Percentiles rank a stretch among this genome's conserved stretches.
Conservation (phyloP, 139 green algal genomes). For the Micractinium sp. region DNA sequence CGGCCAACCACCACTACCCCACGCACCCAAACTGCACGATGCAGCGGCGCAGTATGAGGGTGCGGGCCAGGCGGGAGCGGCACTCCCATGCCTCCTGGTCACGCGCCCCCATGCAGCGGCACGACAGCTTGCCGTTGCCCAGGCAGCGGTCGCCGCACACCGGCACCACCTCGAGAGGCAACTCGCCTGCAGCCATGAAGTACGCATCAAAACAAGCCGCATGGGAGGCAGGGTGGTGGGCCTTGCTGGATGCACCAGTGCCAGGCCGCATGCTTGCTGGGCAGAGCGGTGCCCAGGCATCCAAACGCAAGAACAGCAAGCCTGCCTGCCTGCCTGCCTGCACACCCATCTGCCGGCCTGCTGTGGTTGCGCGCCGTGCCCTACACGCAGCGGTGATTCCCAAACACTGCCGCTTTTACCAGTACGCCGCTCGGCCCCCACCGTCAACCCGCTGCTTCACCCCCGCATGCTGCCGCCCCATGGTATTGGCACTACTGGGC, state of each 20-base stretch:
- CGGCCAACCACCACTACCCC: background rate
- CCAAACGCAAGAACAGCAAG: background rate
- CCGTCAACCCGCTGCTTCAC: too few relatives aligned
- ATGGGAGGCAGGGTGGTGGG: background rate
- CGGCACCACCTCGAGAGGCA: slow-evolving; percentile 76
- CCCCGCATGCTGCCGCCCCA: too few relatives aligned
- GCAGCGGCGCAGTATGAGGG: slow-evolving; percentile 64
- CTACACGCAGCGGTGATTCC: too few relatives aligned
- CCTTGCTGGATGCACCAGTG: background rate
- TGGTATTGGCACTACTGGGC: too few relatives aligned
- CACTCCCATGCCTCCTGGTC: slow-evolving; percentile 83
- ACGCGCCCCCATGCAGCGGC: slow-evolving; percentile 61
- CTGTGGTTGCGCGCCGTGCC: too few relatives aligned
- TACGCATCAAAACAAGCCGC: background rate
- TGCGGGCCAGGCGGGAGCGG: slow-evolving; percentile 65
- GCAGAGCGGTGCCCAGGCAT: background rate
- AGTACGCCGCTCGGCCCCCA: too few relatives aligned
- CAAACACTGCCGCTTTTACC: too few relatives aligned
- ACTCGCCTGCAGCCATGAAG: slow-evolving; percentile 43
- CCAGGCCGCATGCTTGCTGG: background rate
- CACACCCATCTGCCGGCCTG: too few relatives aligned
- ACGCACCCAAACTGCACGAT: slow-evolving; percentile 42
- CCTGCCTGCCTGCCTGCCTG: too few relatives aligned
- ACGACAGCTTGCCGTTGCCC: slow-evolving; percentile 46
- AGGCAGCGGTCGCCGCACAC: slow-evolving; percentile 57